Evolutionary conservation across 257 asterid genomes (phyloP).

Genomic region (Voacanga thouarsii): DNA sequence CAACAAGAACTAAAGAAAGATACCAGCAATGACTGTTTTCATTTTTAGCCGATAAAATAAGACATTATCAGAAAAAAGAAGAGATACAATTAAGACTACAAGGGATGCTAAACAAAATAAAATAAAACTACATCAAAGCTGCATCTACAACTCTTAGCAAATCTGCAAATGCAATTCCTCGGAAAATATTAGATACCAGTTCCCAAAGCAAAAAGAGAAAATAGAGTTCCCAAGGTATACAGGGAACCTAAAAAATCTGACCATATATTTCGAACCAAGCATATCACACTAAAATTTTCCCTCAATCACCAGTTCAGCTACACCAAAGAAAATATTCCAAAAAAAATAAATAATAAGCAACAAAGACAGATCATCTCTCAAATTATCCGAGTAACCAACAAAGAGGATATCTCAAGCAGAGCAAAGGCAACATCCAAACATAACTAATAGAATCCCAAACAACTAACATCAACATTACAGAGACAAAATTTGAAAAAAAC

Average conservation of each 20-base stretch:
- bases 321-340: neutral
- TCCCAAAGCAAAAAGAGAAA: neutral
- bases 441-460: neutral
- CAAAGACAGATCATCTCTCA: neutral
- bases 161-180: neutral
- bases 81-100: neutral
- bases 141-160: neutral
- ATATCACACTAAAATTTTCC: neutral
- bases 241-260: neutral
- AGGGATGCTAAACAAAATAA: neutral
- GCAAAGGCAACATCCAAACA: neutral
- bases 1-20: constrained; percentile 3
- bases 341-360: neutral
- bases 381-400: neutral
- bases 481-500: constrained; percentile 2
- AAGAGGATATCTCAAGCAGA: neutral
- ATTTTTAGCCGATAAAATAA: neutral
- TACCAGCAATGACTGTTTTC: neutral
- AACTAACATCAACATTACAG: neutral
- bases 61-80: neutral
- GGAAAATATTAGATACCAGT: neutral
- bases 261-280: neutral
- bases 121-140: neutral
- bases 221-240: neutral
- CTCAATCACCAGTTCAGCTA: neutral